Evolutionary conservation across 1,139 yeast species (phyloP).

Genomic region (Scheffersomyces stambukii): DNA sequence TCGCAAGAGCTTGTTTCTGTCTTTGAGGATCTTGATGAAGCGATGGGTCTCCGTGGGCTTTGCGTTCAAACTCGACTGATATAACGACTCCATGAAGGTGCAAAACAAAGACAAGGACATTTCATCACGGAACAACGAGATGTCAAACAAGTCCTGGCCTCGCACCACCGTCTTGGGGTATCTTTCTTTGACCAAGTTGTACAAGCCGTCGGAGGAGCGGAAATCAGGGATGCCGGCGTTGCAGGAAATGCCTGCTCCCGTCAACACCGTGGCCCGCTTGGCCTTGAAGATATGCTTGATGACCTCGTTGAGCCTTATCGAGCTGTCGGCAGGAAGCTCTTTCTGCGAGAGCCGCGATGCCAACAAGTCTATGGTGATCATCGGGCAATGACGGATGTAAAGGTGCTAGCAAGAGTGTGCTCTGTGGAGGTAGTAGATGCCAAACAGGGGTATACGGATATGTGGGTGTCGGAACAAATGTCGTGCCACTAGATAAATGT

Average conservation of each 20-base stretch:
- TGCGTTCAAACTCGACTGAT: constrained; percentile 60
- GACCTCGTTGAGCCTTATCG: constrained; percentile 34
- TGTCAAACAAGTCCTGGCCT: constrained; percentile 90
- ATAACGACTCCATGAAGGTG: constrained; percentile 72
- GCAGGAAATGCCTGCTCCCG: constrained; percentile 96
- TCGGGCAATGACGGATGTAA: too few species aligned
- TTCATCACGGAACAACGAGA: constrained; percentile 69
- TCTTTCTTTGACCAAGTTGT: constrained; percentile 64
- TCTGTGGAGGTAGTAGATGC: too few species aligned
- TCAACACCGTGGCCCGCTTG: constrained; percentile 56
- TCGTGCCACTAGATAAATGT: too few species aligned
- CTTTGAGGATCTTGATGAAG: constrained; percentile 64
- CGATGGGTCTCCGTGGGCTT: constrained; percentile 80
- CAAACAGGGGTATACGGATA: too few species aligned
- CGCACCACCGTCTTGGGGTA: constrained; percentile 60
- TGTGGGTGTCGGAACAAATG: too few species aligned
- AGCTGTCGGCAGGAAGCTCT: constrained; percentile 7
- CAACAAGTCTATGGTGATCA: constrained; percentile 22
- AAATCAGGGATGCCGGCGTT: constrained; percentile 97
- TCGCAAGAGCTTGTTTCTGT: constrained; percentile 64
- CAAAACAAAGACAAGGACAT: constrained; percentile 66
- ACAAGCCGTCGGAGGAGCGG: constrained; percentile 78
- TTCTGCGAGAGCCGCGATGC: constrained; percentile 7
- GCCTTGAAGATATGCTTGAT: constrained; percentile 41
- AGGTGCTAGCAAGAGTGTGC: too few species aligned